Evolutionary conservation across 352 stramenopile species (phyloP), one percentile per base, ranked within the genome.

Genomic region (Pseudoperonospora humuli): DNA sequence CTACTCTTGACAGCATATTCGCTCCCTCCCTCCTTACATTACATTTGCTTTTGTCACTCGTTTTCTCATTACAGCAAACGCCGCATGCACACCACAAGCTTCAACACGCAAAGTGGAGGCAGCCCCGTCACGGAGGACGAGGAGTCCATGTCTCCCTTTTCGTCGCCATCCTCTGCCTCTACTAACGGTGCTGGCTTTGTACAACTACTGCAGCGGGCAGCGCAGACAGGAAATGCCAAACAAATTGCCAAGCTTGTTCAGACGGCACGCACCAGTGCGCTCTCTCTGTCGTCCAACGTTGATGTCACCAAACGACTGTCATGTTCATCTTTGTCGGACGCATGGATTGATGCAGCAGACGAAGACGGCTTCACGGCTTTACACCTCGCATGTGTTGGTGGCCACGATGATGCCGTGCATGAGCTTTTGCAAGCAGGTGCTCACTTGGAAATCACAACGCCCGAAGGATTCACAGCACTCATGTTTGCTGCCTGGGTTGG

Each of bases 361-460:
- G 55, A 71, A 36, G 67, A 84, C 20, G 71, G 71, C 14, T 78
- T 84, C 36, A 80, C 71, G n/a, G 67, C 71, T 34, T 50, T 84
- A 15, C 70, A 84, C 34, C 49, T 84, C 17, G 71, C 71, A 3
- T 79, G 66, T 19, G 63, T 80, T 26, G 63, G 70, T 15, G 71
- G 60, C 13, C 60, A 84, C 45, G 52, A 67, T 20, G 63, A 61
- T 29, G 66, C 66, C 1, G 69, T 75, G 7, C 39, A 67, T 15
- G 57, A 70, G 34, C 43, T 84, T 28, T 54, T 79, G 11, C 46
- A 32, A 1, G 59, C 55, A 3, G 71, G 71, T 21, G 67, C 68
- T 1, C 54, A 71, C 29, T 49, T 76, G 38, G 64, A 75, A 50
- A 33, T 56, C 6, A 29, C 64, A 21, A 79, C 67, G 9, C 64